Percentiles rank a stretch among this genome's conserved stretches.
phyloP scores from a whole-genome alignment of 2,329 filamentous ascomycete species.

The Endothia cerciana region DNA sequence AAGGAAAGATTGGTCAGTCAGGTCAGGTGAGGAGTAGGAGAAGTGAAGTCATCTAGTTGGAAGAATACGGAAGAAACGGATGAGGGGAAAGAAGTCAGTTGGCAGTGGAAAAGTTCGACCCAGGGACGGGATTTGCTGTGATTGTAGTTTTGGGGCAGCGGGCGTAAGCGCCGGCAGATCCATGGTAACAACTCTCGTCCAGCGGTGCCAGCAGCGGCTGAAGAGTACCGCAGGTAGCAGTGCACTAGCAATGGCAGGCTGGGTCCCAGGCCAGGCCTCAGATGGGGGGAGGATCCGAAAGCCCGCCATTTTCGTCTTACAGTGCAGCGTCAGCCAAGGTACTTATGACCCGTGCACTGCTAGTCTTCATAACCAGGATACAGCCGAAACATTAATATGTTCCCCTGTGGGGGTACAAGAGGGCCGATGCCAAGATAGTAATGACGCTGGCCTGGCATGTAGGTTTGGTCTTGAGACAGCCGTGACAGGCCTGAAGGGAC shows the following conservation, averaged over 20 bases:
- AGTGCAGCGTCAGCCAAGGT: slow-evolving; percentile 2
- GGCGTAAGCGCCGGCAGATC: background rate
- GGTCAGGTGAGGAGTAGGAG: too few species aligned
- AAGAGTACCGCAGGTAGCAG: too few species aligned
- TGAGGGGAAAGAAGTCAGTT: background rate
- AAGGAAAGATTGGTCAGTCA: too few species aligned
- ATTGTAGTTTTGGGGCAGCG: background rate
- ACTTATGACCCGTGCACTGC: slow-evolving; percentile 3
- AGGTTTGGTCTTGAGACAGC: background rate
- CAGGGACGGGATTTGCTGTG: background rate
- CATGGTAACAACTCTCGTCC: background rate
- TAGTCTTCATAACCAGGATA: background rate
- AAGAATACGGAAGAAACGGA: background rate
- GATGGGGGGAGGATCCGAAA: too few species aligned
- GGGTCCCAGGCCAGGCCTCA: too few species aligned
- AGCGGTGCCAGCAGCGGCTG: too few species aligned
- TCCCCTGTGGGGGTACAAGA: background rate
- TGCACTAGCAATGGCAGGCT: background rate
- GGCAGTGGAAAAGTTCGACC: background rate
- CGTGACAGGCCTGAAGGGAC: background rate
- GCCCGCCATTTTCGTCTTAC: background rate
- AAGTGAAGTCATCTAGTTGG: background rate
- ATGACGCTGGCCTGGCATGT: background rate
- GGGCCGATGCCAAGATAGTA: background rate
- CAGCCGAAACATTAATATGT: background rate